phyloP scores from a whole-genome alignment of 2,329 filamentous ascomycete species.

The Hypoxylon sp. region DNA sequence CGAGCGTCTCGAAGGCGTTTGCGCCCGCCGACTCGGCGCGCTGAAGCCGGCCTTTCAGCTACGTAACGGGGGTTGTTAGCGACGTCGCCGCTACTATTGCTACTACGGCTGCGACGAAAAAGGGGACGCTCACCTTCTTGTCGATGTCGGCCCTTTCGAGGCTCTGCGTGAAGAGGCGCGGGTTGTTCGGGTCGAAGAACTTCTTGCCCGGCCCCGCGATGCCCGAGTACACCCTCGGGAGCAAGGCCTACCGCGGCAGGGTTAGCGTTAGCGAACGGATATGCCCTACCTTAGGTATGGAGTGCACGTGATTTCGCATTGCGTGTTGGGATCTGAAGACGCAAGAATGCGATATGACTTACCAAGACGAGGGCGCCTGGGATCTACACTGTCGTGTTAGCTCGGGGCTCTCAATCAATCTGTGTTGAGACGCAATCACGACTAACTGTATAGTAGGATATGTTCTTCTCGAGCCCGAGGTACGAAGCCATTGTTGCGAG shows the following conservation, averaged over 20 bases:
- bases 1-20: constrained; percentile 50
- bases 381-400: constrained; percentile 39
- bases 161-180: constrained; percentile 42
- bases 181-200: constrained; percentile 48
- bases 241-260: constrained; percentile 37
- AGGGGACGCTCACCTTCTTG: constrained; percentile 46
- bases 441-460: constrained; percentile 52
- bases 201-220: constrained; percentile 48
- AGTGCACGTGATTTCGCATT: background rate
- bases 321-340: background rate
- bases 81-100: background rate
- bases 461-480: constrained; percentile 48
- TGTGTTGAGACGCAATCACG: background rate
- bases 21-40: constrained; percentile 48
- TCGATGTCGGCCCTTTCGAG: constrained; percentile 48
- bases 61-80: background rate
- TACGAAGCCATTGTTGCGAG: constrained; percentile 44
- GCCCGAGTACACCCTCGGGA: constrained; percentile 49
- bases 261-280: constrained; percentile 1
- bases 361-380: constrained; percentile 47
- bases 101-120: background rate
- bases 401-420: constrained; percentile 1
- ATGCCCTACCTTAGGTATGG: no score
- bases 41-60: constrained; percentile 44
- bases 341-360: background rate